phyloP scores from a whole-genome alignment of 192 early-diverging fungal genomes.

The Coemansia sp. region DNA sequence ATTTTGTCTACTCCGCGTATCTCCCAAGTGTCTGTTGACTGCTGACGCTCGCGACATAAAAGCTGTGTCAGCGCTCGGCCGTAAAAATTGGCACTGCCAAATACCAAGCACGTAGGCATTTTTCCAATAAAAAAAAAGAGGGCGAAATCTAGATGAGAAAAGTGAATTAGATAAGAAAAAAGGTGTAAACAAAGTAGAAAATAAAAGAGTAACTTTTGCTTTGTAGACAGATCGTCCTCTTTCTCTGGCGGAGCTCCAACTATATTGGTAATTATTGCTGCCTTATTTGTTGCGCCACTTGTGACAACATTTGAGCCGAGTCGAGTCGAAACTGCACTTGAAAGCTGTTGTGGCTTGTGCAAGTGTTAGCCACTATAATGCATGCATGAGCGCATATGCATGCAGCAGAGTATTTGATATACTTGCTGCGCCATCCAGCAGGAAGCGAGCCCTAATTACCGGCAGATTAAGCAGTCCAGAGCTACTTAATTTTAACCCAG shows the following conservation, averaged over 20 bases:
- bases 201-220: too few species aligned
- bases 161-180: background rate
- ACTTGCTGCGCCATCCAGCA: background rate
- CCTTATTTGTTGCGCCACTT: too few species aligned
- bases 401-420: background rate
- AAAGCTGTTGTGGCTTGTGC: too few species aligned
- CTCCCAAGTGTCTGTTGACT: slow-evolving; percentile 12
- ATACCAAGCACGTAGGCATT: slow-evolving; percentile 45
- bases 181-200: background rate
- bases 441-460: too few species aligned
- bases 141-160: background rate
- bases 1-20: slow-evolving; percentile 52
- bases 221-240: too few species aligned
- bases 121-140: background rate
- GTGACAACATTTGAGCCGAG: background rate
- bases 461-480: too few species aligned
- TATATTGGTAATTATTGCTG: too few species aligned
- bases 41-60: slow-evolving; percentile 34
- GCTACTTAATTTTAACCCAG: background rate
- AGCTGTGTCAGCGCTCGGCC: slow-evolving; percentile 43
- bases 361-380: background rate
- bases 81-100: slow-evolving; percentile 52
- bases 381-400: background rate
- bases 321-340: background rate
- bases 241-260: too few species aligned